These are phyloP conservation scores for Ogataea paradorogensis DNA, from an alignment of 805 yeast species.

Conservation along the genomic window DNA sequence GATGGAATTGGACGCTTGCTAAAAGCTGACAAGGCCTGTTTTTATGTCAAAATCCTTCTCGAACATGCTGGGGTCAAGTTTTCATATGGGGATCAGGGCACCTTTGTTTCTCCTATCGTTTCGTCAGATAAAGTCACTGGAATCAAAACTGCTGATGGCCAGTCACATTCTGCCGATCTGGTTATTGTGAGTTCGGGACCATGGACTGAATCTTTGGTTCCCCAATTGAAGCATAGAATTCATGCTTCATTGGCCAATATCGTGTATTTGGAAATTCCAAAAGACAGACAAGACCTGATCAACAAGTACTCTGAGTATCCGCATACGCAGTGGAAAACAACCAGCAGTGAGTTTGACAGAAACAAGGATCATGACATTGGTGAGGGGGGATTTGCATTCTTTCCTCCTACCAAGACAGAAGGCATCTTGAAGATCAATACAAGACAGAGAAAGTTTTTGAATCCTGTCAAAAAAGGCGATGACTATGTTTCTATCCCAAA, in stretches of 20 bases:
- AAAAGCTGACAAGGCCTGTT: conserved; percentile 20
- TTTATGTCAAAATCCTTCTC: conserved; percentile 14
- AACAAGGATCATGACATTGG: conserved; percentile 10
- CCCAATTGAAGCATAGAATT: conserved; percentile 14
- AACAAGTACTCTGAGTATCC: conserved; percentile 25
- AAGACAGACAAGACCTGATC: conserved; percentile 21
- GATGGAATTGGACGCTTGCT: conserved; percentile 21
- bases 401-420: conserved; percentile 17
- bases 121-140: conserved; percentile 16
- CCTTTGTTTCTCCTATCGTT: conserved; percentile 10
- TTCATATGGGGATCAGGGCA: conserved; percentile 18
- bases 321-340: conserved; percentile 18
- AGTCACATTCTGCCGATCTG: conserved; percentile 17
- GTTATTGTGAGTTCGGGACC: conserved; percentile 23
- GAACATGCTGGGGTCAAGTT: conserved; percentile 22
- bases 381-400: conserved; percentile 20
- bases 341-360: conserved; percentile 14
- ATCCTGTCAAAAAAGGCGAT: conserved; percentile 9
- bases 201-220: conserved; percentile 21
- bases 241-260: conserved; percentile 25
- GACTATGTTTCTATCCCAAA: conserved; percentile 10
- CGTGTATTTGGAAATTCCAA: conserved; percentile 20
- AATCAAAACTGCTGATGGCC: conserved; percentile 26
- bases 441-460: conserved; percentile 15
- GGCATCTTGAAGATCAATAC: conserved; percentile 16